Evolutionary conservation across 805 yeast species (phyloP).

Genomic region (Hanseniaspora jakobsenii): DNA sequence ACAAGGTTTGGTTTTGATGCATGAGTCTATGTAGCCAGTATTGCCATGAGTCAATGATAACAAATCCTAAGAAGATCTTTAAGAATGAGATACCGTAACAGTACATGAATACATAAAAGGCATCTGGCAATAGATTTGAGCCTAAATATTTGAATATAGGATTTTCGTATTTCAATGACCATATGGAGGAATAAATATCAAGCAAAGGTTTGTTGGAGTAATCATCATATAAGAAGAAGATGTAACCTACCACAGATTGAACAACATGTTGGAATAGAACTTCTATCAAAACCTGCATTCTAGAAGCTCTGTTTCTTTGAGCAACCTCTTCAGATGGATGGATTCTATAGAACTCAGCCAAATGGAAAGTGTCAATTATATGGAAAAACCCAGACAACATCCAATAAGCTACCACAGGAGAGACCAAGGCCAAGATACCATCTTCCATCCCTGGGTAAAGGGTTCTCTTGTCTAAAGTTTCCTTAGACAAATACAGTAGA

Average conservation of each 20-base stretch:
- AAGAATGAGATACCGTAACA: slow-evolving; percentile 45
- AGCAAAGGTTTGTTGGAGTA: slow-evolving; percentile 25
- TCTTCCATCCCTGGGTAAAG: slow-evolving; percentile 42
- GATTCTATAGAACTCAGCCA: slow-evolving; percentile 74
- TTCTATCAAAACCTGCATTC: slow-evolving; percentile 60
- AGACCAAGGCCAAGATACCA: slow-evolving; percentile 53
- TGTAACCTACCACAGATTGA: slow-evolving; percentile 61
- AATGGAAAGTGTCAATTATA: slow-evolving; percentile 55
- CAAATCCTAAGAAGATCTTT: slow-evolving; percentile 52
- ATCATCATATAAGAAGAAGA: slow-evolving; percentile 46
- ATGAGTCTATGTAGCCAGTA: slow-evolving; percentile 76
- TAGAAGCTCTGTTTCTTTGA: slow-evolving; percentile 61
- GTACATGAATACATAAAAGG: slow-evolving; percentile 6
- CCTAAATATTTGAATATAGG: not conserved
- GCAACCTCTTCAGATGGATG: slow-evolving; percentile 84
- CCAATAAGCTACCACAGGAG: slow-evolving; percentile 85
- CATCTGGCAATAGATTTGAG: not conserved
- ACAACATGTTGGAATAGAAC: slow-evolving; percentile 76
- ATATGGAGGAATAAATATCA: slow-evolving; percentile 28
- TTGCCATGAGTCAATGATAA: slow-evolving; percentile 89
- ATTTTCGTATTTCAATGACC: slow-evolving; percentile 30
- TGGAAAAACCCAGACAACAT: slow-evolving; percentile 59
- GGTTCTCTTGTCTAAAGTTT: slow-evolving; percentile 7
- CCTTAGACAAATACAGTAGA: too few relatives aligned
- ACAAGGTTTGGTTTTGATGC: slow-evolving; percentile 71